Evolutionary conservation across 2,329 filamentous ascomycete genomes (phyloP).

Genomic region (Fusarium sterilihyphosum): DNA sequence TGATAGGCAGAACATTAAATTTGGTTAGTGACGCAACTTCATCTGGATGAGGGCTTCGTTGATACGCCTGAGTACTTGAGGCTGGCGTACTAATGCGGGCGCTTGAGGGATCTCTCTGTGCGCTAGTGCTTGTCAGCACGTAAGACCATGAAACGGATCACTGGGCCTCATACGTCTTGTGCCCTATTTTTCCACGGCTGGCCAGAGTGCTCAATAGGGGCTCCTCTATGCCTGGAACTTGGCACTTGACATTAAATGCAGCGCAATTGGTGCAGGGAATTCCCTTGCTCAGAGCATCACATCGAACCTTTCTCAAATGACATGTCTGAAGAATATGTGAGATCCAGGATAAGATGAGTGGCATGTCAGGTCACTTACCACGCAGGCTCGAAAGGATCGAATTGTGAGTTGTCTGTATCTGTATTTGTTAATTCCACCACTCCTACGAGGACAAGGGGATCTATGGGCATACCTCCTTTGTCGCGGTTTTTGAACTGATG

Average conservation of each 20-base stretch:
- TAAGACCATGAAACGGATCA: not conserved
- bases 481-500: not conserved
- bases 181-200: not conserved
- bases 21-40: not conserved
- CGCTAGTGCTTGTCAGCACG: not conserved
- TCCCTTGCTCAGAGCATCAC: not conserved
- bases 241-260: not conserved
- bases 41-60: accelerated
- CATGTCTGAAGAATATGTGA: not conserved
- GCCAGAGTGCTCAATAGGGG: not conserved
- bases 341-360: not conserved
- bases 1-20: not conserved
- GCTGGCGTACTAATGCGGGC: accelerated
- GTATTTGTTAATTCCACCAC: not conserved
- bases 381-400: not conserved
- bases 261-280: not conserved
- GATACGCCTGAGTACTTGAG: not conserved
- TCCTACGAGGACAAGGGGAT: no score
- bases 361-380: not conserved
- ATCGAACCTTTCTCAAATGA: not conserved
- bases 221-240: not conserved
- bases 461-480: not conserved
- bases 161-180: not conserved
- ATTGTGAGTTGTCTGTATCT: not conserved
- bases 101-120: not conserved